These are phyloP conservation scores for Triadica sebifera DNA, from an alignment of 345 rosid species.

Conservation along the genomic window DNA sequence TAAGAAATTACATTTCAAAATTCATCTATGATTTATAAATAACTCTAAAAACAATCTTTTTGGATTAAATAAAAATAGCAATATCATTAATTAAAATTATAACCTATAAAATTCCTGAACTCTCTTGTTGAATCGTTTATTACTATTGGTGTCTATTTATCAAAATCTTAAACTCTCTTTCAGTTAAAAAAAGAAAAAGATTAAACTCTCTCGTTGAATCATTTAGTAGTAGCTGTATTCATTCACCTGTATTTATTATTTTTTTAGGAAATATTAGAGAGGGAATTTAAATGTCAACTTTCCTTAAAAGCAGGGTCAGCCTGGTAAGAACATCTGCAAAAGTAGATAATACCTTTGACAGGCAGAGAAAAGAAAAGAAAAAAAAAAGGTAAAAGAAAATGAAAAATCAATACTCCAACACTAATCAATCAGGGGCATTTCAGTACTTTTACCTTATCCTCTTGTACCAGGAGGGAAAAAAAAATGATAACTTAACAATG, in stretches of 20 bases:
- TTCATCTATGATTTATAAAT: too few species aligned
- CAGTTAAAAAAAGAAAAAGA: too few species aligned
- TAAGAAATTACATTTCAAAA: too few species aligned
- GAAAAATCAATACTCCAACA: neutral
- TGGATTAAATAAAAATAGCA: too few species aligned
- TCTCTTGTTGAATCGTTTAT: too few species aligned
- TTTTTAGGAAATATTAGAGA: neutral
- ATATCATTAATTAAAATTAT: too few species aligned
- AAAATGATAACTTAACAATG: neutral
- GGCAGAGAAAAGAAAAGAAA: constrained; percentile 10
- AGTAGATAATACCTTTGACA: constrained; percentile 16
- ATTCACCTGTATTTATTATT: neutral
- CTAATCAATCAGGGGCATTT: constrained; percentile 21
- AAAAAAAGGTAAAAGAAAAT: neutral
- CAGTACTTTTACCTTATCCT: constrained; percentile 27
- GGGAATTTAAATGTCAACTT: neutral
- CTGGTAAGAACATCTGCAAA: constrained; percentile 19
- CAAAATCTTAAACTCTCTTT: too few species aligned
- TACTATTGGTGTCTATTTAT: too few species aligned
- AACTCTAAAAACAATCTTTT: too few species aligned
- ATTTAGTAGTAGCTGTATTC: too few species aligned
- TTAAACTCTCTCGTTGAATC: too few species aligned
- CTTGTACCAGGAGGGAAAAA: neutral
- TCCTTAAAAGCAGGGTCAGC: constrained; percentile 27
- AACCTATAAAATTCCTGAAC: too few species aligned